These are phyloP conservation scores for Thinopyrum elongatum DNA, from an alignment of 176 grass and related monocot species.

Conservation along the genomic window DNA sequence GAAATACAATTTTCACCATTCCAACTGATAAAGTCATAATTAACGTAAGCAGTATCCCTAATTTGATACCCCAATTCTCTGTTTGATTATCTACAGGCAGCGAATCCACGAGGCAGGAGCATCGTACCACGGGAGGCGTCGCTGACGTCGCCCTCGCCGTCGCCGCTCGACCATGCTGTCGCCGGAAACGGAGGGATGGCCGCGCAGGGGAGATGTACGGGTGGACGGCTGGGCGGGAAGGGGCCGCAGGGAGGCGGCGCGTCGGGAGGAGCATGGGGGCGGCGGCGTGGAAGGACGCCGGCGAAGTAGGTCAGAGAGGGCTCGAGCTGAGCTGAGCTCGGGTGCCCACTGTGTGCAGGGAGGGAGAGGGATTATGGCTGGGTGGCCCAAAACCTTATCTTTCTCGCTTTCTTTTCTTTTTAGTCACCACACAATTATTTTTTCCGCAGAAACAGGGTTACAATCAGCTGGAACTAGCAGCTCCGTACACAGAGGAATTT, in stretches of 20 bases:
- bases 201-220: neutral
- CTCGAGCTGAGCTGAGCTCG: neutral
- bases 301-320: neutral
- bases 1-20: neutral
- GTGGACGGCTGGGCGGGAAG: neutral
- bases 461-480: no score
- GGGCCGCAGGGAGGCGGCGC: neutral
- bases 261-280: neutral
- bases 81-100: neutral
- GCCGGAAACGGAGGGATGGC: neutral
- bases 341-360: neutral
- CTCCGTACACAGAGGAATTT: no score
- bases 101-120: neutral
- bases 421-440: no score
- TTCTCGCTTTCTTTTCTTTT: neutral
- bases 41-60: neutral
- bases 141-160: neutral
- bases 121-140: conserved; percentile 1
- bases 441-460: no score
- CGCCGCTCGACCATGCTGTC: conserved; percentile 7
- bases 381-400: neutral
- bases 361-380: neutral
- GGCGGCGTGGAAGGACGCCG: neutral
- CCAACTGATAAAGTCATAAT: neutral
- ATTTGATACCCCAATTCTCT: neutral